These are phyloP conservation scores for Gastrolobium villosum DNA, from an alignment of 306 rosid species.

Conservation along the genomic window DNA sequence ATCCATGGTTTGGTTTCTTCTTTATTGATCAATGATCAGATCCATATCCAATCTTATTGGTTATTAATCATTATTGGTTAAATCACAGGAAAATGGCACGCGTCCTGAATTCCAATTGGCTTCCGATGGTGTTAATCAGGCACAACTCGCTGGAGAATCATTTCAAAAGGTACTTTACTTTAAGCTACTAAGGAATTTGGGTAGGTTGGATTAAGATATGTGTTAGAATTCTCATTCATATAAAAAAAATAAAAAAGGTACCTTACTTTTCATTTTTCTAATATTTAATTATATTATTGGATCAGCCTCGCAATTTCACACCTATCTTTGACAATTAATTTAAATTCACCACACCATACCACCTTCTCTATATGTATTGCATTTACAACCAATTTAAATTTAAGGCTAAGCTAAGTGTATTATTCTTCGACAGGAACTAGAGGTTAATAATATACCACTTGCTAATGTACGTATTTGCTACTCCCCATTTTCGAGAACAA, in stretches of 20 bases:
- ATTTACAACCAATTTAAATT: neutral
- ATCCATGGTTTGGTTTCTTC: conserved; percentile 59
- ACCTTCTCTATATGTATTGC: neutral
- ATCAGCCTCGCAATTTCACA: too few relatives aligned
- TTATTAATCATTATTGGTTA: neutral
- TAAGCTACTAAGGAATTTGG: too few relatives aligned
- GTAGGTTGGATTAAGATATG: too few relatives aligned
- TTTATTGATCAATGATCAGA: too few relatives aligned
- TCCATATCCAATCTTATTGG: neutral
- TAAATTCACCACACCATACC: neutral
- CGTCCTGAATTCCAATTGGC: conserved; percentile 79
- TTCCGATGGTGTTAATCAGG: conserved; percentile 76
- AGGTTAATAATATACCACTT: conserved; percentile 58
- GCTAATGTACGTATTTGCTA: conserved; percentile 77
- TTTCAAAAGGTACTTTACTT: conserved; percentile 60
- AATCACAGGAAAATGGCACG: conserved; percentile 77
- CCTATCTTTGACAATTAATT: neutral
- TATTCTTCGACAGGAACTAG: conserved; percentile 63
- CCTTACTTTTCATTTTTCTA: too few relatives aligned
- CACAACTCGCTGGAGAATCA: conserved; percentile 66
- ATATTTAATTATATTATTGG: too few relatives aligned
- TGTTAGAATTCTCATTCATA: too few relatives aligned
- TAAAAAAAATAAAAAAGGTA: too few relatives aligned
- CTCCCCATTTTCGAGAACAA: conserved; percentile 91
- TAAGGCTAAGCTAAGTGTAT: neutral